Percentiles rank a stretch among this genome's conserved stretches.
phyloP scores from a whole-genome alignment of 257 asterid species.

The Nicotiana undulata region DNA sequence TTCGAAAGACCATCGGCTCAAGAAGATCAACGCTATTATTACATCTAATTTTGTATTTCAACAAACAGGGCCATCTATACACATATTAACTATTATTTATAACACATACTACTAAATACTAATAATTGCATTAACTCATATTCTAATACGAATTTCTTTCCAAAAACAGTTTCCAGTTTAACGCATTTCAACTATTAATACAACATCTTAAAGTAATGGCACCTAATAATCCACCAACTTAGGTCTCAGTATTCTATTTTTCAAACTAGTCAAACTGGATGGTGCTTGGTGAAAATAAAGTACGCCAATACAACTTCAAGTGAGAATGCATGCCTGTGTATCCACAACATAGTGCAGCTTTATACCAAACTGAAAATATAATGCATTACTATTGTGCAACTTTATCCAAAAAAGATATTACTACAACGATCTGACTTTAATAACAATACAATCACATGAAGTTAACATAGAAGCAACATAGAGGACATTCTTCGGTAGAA shows the following conservation, averaged over 20 bases:
- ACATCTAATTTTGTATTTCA: not conserved
- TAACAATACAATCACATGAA: too few species aligned
- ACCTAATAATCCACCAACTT: not conserved
- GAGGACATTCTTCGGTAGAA: too few species aligned
- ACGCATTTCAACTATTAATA: not conserved
- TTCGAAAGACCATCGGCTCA: too few species aligned
- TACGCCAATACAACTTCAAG: not conserved
- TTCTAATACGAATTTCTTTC: not conserved
- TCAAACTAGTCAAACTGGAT: not conserved
- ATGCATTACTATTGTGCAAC: too few species aligned
- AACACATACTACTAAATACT: not conserved
- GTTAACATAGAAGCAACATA: too few species aligned
- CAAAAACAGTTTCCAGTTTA: not conserved
- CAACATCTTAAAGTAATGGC: not conserved
- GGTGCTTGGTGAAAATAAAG: not conserved
- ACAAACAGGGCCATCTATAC: not conserved
- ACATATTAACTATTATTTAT: not conserved
- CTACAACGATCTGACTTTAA: too few species aligned
- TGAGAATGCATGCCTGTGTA: conserved; percentile 66
- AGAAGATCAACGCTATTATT: not conserved
- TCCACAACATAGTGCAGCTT: conserved; percentile 84
- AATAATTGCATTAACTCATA: not conserved
- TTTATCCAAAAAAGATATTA: too few species aligned
- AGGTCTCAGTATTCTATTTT: too few species aligned
- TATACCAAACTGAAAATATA: conserved; percentile 88